These are phyloP conservation scores for Spatholobus suberectus DNA, from an alignment of 306 rosid genomes.

Conservation along the genomic window DNA sequence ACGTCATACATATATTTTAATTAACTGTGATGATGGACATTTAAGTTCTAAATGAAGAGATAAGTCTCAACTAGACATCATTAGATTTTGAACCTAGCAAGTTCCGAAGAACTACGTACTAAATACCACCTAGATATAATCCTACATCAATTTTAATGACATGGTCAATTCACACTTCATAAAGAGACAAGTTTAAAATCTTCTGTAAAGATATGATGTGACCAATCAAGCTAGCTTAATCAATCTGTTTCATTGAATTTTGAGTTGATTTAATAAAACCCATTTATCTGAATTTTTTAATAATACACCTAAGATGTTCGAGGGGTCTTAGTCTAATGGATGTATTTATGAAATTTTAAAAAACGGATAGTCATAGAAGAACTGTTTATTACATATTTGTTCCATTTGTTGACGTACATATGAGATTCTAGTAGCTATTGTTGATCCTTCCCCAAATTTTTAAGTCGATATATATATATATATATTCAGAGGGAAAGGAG, in stretches of 20 bases:
- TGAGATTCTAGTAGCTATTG: not conserved
- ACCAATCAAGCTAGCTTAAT: conserved; percentile 25
- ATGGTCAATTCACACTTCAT: conserved; percentile 38
- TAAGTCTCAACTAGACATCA: not conserved
- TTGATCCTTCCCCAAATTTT: not conserved
- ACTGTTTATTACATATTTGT: not conserved
- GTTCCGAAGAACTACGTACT: not conserved
- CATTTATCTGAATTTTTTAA: not conserved
- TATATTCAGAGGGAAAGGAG: not conserved
- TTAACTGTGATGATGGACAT: not conserved
- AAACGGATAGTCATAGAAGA: not conserved
- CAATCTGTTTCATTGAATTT: conserved; percentile 15
- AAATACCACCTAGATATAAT: not conserved
- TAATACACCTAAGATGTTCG: not conserved
- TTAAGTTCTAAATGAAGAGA: not conserved
- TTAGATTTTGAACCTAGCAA: conserved; percentile 20
- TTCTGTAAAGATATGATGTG: conserved; percentile 45
- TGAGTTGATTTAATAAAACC: conserved; percentile 25
- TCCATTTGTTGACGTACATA: not conserved
- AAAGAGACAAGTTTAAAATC: conserved; percentile 41
- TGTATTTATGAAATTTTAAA: not conserved
- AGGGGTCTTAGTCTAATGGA: not conserved
- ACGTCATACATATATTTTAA: not conserved
- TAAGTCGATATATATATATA: not conserved
- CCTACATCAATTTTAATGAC: conserved; percentile 19